Percentiles rank a stretch among this genome's conserved stretches.
These are phyloP conservation scores for Aspergillus glaucus DNA, from an alignment of 2,329 filamentous ascomycete genomes.

Conservation along the genomic window DNA sequence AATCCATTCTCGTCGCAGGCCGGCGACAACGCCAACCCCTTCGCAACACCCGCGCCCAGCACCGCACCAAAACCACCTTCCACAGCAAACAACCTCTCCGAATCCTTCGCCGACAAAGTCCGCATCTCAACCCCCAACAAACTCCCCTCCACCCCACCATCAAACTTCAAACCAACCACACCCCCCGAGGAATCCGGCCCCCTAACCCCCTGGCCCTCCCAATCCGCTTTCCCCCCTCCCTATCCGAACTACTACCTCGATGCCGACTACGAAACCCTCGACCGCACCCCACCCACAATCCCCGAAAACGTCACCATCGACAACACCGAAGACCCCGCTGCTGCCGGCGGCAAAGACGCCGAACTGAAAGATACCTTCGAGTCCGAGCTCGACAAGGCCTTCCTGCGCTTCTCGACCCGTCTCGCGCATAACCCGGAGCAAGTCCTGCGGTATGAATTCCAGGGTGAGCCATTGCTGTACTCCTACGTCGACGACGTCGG, in stretches of 20 bases:
- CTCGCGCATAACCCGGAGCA: conserved; percentile 77
- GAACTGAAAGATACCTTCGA: conserved; percentile 67
- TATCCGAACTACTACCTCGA: conserved; percentile 79
- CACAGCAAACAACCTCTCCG: conserved; percentile 57
- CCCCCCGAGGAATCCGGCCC: conserved; percentile 36
- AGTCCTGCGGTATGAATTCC: conserved; percentile 73
- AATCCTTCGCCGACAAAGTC: conserved; percentile 68
- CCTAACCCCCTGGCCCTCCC: conserved; percentile 69
- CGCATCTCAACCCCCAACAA: conserved; percentile 43
- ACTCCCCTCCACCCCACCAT: conserved; percentile 21
- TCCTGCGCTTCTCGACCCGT: conserved; percentile 74
- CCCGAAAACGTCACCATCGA: conserved; percentile 43
- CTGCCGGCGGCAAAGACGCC: conserved; percentile 25
- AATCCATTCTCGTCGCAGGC: conserved; percentile 50
- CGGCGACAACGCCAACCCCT: conserved; percentile 47
- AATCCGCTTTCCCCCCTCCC: conserved; percentile 57
- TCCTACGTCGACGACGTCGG: conserved; percentile 70
- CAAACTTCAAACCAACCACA: conserved; percentile 11
- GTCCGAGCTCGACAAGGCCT: conserved; percentile 65
- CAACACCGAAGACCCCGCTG: conserved; percentile 31
- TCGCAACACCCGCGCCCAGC: conserved; percentile 46
- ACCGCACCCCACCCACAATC: conserved; percentile 45
- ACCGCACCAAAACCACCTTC: conserved; percentile 17
- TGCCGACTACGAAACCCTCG: conserved; percentile 85
- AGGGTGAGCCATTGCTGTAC: conserved; percentile 70